Conservation (phyloP, 768 basidiomycete genomes). For the Lactifluus pinguis region DNA sequence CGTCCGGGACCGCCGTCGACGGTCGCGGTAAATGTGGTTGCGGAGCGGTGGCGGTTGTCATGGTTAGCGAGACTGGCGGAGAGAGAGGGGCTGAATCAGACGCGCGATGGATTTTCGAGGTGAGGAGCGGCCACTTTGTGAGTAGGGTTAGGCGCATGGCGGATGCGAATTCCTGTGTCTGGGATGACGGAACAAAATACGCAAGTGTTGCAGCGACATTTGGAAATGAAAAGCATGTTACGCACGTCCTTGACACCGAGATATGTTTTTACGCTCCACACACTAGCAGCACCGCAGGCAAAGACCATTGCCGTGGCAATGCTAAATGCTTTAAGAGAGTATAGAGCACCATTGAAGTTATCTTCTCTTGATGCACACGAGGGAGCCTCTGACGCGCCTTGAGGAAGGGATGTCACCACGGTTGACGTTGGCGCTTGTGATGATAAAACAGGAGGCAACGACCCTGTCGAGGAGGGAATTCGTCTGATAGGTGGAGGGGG, state of each 20-base stretch:
- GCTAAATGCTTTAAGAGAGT: slow-evolving; percentile 54
- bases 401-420: neutral
- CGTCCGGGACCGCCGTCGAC: neutral
- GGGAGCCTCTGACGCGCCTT: neutral
- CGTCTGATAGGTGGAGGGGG: slow-evolving; percentile 19
- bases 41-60: neutral
- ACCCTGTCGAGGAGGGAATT: neutral
- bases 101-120: slow-evolving; percentile 42
- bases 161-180: slow-evolving; percentile 53
- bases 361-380: slow-evolving; percentile 19
- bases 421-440: neutral
- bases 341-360: slow-evolving; percentile 41
- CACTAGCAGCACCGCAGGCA: slow-evolving; percentile 34
- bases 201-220: neutral
- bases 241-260: slow-evolving; percentile 51
- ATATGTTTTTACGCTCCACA: slow-evolving; percentile 41
- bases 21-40: neutral
- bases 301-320: slow-evolving; percentile 56
- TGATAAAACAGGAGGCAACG: neutral
- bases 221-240: slow-evolving; percentile 11
- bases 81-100: slow-evolving; percentile 25
- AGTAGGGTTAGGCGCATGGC: slow-evolving; percentile 45
- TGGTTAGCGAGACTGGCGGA: neutral
- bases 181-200: neutral
- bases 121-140: slow-evolving; percentile 39